Conservation (phyloP, 495 filamentous ascomycete genomes). For the Parathielavia appendiculata region DNA sequence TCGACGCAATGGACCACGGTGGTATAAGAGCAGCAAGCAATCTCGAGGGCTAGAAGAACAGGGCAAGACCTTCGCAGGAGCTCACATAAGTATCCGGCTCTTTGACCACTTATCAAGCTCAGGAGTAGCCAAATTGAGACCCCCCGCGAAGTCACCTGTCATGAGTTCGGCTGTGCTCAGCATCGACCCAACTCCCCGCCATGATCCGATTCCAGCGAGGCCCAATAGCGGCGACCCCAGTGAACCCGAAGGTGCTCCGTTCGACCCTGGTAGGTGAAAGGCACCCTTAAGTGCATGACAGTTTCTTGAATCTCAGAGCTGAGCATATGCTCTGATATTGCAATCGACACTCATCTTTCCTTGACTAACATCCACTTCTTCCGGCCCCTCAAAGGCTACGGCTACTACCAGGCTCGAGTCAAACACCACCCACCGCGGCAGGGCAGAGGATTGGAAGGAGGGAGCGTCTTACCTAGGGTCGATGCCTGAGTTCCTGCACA, state of each 20-base stretch:
- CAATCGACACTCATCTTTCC: background rate
- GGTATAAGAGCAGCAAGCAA: background rate
- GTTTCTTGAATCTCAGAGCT: background rate
- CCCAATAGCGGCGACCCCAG: background rate
- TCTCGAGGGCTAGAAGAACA: background rate
- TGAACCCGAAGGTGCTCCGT: background rate
- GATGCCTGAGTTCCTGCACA: background rate
- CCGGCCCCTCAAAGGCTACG: background rate
- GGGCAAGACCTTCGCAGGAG: background rate
- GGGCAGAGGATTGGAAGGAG: background rate
- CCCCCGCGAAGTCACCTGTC: background rate
- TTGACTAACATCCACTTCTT: background rate
- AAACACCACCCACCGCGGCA: background rate
- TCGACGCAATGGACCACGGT: background rate
- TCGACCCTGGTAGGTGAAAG: background rate
- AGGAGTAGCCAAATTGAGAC: background rate
- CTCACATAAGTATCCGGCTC: background rate
- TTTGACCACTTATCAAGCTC: background rate
- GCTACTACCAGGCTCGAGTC: background rate
- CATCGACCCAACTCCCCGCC: background rate
- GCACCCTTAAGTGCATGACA: too few species aligned
- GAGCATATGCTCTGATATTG: background rate
- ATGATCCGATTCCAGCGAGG: background rate
- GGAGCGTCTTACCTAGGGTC: background rate
- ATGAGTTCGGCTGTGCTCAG: background rate